Evolutionary conservation across 306 rosid species (phyloP).

Genomic region (Benincasa hispida): DNA sequence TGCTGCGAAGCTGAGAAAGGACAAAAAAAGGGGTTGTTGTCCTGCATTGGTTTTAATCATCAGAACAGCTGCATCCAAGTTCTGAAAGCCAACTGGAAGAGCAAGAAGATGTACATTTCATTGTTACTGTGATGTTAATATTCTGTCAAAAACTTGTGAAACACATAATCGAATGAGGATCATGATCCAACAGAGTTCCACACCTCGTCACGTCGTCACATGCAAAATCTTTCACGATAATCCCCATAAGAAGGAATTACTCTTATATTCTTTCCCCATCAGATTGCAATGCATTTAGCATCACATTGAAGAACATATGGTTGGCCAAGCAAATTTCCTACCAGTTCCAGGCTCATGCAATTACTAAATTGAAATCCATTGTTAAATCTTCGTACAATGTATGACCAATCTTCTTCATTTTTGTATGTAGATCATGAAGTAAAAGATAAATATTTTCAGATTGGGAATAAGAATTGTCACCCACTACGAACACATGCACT

Average conservation of each 20-base stretch:
- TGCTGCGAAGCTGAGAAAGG: neutral
- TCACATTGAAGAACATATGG: neutral
- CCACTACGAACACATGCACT: conserved; percentile 31
- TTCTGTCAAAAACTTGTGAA: neutral
- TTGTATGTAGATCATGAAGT: conserved; percentile 24
- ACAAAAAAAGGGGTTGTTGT: neutral
- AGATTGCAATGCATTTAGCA: neutral
- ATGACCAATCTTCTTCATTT: conserved; percentile 25
- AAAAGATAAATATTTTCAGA: conserved; percentile 16
- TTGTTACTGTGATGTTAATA: neutral
- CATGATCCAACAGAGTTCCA: neutral
- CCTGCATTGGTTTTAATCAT: neutral
- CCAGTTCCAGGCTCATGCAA: neutral
- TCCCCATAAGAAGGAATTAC: neutral
- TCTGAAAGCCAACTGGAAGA: neutral
- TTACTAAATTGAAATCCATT: neutral
- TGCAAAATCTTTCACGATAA: neutral
- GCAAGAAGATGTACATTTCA: neutral
- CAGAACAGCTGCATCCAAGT: neutral
- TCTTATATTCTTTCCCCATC: neutral
- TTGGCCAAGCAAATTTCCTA: neutral
- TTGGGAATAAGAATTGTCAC: conserved; percentile 21
- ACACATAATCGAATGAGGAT: neutral
- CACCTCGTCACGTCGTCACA: neutral
- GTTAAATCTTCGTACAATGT: neutral